Percentiles rank a stretch among this genome's conserved stretches.
Evolutionary conservation across 2,329 filamentous ascomycete species (phyloP).

Genomic region (Exophiala lecanii-corni): DNA sequence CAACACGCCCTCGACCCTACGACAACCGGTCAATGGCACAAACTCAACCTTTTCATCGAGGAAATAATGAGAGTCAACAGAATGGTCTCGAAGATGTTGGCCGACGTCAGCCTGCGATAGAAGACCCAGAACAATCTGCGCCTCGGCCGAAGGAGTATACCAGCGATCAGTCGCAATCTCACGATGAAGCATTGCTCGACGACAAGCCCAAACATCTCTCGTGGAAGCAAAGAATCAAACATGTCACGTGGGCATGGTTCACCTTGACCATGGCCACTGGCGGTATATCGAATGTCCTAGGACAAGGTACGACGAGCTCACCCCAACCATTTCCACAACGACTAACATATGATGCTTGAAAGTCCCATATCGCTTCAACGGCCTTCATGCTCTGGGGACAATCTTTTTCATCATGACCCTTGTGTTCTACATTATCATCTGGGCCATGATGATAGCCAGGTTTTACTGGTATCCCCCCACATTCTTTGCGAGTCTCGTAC

Average conservation of each 20-base stretch:
- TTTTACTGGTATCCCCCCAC: slow-evolving; percentile 67
- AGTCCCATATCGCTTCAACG: slow-evolving; percentile 52
- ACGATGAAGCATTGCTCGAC: too few species aligned
- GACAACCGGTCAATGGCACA: too few species aligned
- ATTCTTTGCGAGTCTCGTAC: slow-evolving; percentile 66
- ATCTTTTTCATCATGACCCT: slow-evolving; percentile 62
- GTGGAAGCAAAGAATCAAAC: slow-evolving; percentile 54
- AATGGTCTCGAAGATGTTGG: too few species aligned
- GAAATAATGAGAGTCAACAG: too few species aligned
- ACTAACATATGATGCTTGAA: slow-evolving; percentile 14
- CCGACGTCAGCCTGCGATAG: slow-evolving; percentile 43
- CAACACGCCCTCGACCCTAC: too few species aligned
- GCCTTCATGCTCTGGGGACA: slow-evolving; percentile 56
- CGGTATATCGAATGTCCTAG: slow-evolving; percentile 56
- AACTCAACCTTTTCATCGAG: too few species aligned
- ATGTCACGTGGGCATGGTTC: slow-evolving; percentile 75
- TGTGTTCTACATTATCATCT: slow-evolving; percentile 59
- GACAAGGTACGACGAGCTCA: slow-evolving; percentile 44
- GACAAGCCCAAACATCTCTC: slow-evolving; percentile 31
- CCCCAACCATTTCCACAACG: slow-evolving; percentile 6
- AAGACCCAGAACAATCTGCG: slow-evolving; percentile 35
- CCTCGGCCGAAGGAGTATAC: slow-evolving; percentile 18
- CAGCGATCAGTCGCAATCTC: too few species aligned
- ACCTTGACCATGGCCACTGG: slow-evolving; percentile 63
- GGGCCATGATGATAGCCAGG: slow-evolving; percentile 58